Evolutionary conservation across 805 yeast species (phyloP).

Genomic region (Lipomyces chichibuensis): DNA sequence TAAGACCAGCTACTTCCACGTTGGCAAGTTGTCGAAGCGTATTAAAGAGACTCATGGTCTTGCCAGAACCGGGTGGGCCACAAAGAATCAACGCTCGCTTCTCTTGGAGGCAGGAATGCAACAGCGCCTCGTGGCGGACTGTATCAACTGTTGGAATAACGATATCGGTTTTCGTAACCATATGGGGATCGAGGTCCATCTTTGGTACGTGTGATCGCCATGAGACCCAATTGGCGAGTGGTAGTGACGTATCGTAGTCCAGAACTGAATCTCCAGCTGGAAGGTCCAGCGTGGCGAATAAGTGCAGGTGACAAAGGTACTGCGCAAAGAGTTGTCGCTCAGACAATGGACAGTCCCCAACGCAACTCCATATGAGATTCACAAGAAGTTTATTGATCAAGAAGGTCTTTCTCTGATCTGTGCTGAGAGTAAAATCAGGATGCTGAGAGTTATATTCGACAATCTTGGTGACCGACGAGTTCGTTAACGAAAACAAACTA

Average conservation of each 20-base stretch:
- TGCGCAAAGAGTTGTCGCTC: conserved; percentile 50
- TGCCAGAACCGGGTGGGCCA: conserved; percentile 98
- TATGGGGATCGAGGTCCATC: conserved; percentile 58
- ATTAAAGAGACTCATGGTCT: conserved; percentile 84
- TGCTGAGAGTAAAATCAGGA: conserved; percentile 35
- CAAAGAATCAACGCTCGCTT: conserved; percentile 70
- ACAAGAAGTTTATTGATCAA: conserved; percentile 37
- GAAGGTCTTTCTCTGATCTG: conserved; percentile 40
- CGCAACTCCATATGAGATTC: conserved; percentile 63
- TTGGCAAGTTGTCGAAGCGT: conserved; percentile 62
- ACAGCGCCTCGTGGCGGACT: conserved; percentile 60
- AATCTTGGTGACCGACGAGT: conserved; percentile 45
- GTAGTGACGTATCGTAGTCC: conserved; percentile 52
- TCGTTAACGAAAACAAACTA: conserved; percentile 50
- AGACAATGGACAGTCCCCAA: conserved; percentile 56
- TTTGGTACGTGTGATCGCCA: conserved; percentile 50
- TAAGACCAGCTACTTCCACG: conserved; percentile 66
- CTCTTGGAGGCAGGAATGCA: conserved; percentile 59
- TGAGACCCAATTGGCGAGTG: conserved; percentile 53
- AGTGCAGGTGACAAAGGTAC: conserved; percentile 37
- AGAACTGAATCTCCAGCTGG: conserved; percentile 40
- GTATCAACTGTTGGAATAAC: conserved; percentile 85
- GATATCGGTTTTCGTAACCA: conserved; percentile 61
- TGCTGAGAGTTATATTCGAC: conserved; percentile 37
- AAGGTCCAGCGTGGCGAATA: conserved; percentile 36